Evolutionary conservation across 1,139 yeast species (phyloP).

Genomic region (Eremothecium sinecaudum): DNA sequence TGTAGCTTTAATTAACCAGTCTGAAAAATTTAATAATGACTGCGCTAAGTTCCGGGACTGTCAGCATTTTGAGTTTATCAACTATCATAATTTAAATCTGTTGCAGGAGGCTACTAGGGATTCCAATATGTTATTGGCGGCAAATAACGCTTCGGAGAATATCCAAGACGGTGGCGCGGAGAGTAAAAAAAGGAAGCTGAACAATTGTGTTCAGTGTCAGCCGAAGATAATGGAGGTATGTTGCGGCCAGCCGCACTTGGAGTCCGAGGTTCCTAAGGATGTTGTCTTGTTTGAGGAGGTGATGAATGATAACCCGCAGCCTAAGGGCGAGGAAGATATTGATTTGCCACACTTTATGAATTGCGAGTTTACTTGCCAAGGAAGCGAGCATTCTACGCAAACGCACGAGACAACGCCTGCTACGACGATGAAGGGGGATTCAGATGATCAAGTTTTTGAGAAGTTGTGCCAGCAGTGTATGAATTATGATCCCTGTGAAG

Average conservation of each 20-base stretch:
- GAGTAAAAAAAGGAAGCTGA: constrained; percentile 1
- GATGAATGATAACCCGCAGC: not conserved
- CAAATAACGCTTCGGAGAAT: constrained; percentile 1
- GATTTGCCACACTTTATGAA: constrained; percentile 21
- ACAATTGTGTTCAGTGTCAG: constrained; percentile 24
- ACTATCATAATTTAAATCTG: constrained; percentile 27
- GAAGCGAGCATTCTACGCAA: constrained; percentile 4
- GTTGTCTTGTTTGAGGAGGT: constrained; percentile 7
- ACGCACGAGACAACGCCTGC: not conserved
- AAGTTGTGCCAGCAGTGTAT: constrained; percentile 21
- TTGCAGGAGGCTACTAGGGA: constrained; percentile 4
- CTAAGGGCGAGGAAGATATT: not conserved
- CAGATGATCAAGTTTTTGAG: constrained; percentile 19
- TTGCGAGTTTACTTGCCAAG: constrained; percentile 21
- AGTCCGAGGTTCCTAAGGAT: constrained; percentile 4
- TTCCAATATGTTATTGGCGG: not conserved
- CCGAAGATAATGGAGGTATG: constrained; percentile 35
- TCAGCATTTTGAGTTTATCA: constrained; percentile 35
- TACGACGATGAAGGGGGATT: not conserved
- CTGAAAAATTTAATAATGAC: constrained; percentile 4
- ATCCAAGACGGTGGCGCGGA: no score
- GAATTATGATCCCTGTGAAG: constrained; percentile 12
- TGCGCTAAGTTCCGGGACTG: constrained; percentile 25
- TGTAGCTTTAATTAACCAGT: not conserved
- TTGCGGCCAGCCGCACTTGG: constrained; percentile 31